phyloP scores from a whole-genome alignment of 1,139 yeast species.

The Geotrichum candidum region DNA sequence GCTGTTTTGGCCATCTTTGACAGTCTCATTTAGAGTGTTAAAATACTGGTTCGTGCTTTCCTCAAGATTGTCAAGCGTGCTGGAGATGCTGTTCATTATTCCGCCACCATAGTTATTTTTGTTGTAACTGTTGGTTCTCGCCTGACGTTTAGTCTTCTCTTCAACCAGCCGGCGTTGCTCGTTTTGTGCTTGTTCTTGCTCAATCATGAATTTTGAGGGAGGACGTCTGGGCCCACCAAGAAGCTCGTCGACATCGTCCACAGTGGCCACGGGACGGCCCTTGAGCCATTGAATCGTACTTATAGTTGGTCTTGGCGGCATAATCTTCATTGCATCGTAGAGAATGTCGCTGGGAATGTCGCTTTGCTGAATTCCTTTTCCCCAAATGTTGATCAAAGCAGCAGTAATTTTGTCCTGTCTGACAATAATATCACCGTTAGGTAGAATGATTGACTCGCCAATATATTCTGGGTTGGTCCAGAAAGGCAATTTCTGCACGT shows the following conservation, averaged over 20 bases:
- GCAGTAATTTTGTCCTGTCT: slow-evolving; percentile 57
- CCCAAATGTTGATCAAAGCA: slow-evolving; percentile 45
- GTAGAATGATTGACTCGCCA: slow-evolving; percentile 45
- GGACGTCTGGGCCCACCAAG: slow-evolving; percentile 40
- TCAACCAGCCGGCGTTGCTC: slow-evolving; percentile 24
- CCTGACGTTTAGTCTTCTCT: slow-evolving; percentile 10
- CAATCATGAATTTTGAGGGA: slow-evolving; percentile 31
- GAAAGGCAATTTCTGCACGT: slow-evolving; percentile 40
- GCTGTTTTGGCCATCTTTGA: slow-evolving; percentile 27
- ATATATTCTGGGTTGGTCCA: slow-evolving; percentile 37
- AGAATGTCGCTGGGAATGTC: slow-evolving; percentile 34
- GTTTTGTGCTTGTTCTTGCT: slow-evolving; percentile 24
- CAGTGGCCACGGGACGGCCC: slow-evolving; percentile 57
- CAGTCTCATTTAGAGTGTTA: slow-evolving; percentile 28
- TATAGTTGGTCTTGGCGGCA: slow-evolving; percentile 77
- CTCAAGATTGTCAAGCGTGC: slow-evolving; percentile 31
- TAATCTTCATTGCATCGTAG: slow-evolving; percentile 41
- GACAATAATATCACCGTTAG: slow-evolving; percentile 68
- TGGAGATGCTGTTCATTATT: slow-evolving; percentile 27
- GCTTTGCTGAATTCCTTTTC: slow-evolving; percentile 32
- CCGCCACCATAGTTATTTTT: slow-evolving; percentile 23
- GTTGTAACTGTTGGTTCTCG: slow-evolving; percentile 14
- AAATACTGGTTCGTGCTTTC: slow-evolving; percentile 32
- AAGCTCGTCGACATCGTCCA: slow-evolving; percentile 47
- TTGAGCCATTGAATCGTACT: slow-evolving; percentile 84